Evolutionary conservation across 352 stramenopile species (phyloP), one percentile per base, ranked within the genome.

Genomic region (Sclerospora graminicola): DNA sequence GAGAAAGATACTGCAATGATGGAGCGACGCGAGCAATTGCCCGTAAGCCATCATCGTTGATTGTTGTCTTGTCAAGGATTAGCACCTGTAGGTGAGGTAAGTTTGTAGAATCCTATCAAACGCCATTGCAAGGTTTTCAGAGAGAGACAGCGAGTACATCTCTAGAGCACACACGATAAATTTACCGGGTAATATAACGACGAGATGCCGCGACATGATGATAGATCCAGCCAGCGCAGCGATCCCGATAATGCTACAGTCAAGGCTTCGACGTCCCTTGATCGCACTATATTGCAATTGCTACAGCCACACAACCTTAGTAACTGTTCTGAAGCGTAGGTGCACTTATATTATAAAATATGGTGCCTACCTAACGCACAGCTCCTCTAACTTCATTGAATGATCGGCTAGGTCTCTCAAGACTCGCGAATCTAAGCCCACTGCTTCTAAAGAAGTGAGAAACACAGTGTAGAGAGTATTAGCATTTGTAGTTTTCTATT

Each of bases 1-100:
- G 61, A 6, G 76, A 85, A 24, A 88, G 45, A 19, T 82, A 85
- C 34, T 70, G 68, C 8, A 88, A 36, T 13, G 57, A 54, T 10
- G 61, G 48, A 19, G 54, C 61, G 1, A 66, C 39, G 18, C 30
- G 37, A 16, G 63, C 42, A 18, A 84, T 63, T 15, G 59, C 51
- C 31, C 20, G 26, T 18, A 85, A 46, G 0, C 58, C 70, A 16
- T 65, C 52, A 37, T 88, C 63, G 14, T 58, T 57, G 15, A 85
- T 66, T 13, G 42, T 37, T 1, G 69, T 83, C 34, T 58, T 78
- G 46, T 88, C 73, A 4, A 85, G 51, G n/a, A 85, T 62, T 15
- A 88, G 45, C 1, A 80, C 70, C 52, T 85, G 43, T 4, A 87
- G 53, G 19, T 34, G 52, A 13, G 40, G 51, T 11, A 84, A 42